A percentile compares a stretch with the other conserved stretches of the same genome.
Evolutionary conservation across 306 rosid species (phyloP).

Genomic region (Corylus avellana): DNA sequence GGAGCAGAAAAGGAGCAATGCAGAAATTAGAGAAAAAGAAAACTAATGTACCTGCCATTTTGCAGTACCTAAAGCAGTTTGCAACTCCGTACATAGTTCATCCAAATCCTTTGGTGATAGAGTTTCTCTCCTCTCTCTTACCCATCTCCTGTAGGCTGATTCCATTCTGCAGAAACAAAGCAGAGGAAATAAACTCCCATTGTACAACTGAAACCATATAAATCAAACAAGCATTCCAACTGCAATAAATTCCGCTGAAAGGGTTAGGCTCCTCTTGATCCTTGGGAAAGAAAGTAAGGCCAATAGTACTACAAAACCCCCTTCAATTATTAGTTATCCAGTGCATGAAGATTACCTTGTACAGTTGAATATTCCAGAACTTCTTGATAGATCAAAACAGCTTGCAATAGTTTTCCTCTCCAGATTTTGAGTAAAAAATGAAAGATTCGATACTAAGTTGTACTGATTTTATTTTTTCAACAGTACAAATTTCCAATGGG

Average conservation of each 20-base stretch:
- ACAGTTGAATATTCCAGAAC: neutral
- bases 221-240: neutral
- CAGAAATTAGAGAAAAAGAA: neutral
- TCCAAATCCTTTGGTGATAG: conserved; percentile 46
- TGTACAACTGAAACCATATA: conserved; percentile 18
- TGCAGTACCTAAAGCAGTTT: conserved; percentile 94
- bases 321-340: neutral
- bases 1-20: neutral
- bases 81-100: conserved; percentile 77
- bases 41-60: conserved; percentile 85
- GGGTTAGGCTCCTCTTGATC: conserved; percentile 7
- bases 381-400: neutral
- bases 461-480: neutral
- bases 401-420: neutral
- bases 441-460: neutral
- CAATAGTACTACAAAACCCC: neutral
- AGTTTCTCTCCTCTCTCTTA: conserved; percentile 66
- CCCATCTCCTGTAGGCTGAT: conserved; percentile 81
- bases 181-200: conserved; percentile 18
- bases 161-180: conserved; percentile 66
- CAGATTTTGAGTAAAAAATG: neutral
- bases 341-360: neutral
- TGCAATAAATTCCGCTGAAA: neutral
- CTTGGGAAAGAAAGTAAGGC: conserved; percentile 11
- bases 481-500: neutral